phyloP scores from a whole-genome alignment of 768 basidiomycete species.

The Psilocybe azurescens region DNA sequence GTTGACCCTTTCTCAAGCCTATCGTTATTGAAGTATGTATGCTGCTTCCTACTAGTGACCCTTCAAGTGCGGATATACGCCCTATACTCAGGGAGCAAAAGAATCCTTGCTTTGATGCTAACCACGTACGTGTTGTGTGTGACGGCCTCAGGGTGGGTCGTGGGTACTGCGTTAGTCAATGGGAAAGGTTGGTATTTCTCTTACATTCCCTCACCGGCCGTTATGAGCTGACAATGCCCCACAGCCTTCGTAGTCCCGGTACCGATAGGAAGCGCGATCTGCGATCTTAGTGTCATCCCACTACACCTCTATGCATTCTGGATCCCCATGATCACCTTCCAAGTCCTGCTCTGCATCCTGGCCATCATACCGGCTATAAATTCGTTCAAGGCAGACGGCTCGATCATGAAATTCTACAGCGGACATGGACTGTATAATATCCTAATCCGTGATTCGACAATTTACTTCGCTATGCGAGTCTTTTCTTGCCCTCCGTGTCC shows the following conservation, averaged over 20 bases:
- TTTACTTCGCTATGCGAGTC: not conserved
- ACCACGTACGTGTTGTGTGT: no score
- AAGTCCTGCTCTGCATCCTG: not conserved
- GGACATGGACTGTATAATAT: not conserved
- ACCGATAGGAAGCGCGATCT: not conserved
- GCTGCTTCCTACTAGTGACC: not conserved
- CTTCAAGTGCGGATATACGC: constrained; percentile 8
- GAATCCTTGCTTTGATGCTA: no score
- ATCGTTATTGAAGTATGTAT: no score
- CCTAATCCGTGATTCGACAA: constrained; percentile 3
- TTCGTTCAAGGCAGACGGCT: not conserved
- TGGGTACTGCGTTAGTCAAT: not conserved
- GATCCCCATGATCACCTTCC: constrained; percentile 2
- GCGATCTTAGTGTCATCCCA: not conserved
- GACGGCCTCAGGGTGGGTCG: not conserved
- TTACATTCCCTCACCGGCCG: no score
- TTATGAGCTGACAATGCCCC: not conserved
- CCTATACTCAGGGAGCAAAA: no score
- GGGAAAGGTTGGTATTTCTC: not conserved
- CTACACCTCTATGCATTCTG: not conserved
- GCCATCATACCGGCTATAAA: not conserved
- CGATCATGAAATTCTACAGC: not conserved
- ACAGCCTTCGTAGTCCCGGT: not conserved
- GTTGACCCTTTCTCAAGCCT: not conserved
- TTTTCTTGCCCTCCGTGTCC: not conserved